Conservation (phyloP, 2,329 filamentous ascomycete genomes). For the Biscogniauxia mediterranea region DNA sequence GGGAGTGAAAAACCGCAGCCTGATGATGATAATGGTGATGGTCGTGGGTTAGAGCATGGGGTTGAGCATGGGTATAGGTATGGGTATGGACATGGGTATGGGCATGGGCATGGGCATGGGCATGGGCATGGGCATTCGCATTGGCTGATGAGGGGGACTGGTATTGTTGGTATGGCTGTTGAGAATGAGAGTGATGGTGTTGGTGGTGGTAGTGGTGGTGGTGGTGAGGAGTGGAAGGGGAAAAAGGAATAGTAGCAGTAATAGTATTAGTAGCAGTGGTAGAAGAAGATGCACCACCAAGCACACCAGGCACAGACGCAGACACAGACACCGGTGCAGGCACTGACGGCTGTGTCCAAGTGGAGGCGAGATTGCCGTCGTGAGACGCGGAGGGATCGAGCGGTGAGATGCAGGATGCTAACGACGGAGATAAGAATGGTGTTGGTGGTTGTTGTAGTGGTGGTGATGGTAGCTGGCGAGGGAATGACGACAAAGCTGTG, state of each 20-base stretch:
- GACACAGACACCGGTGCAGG: too few relatives aligned
- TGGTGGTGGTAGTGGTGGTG: neutral
- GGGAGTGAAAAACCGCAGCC: neutral
- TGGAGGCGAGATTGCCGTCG: too few relatives aligned
- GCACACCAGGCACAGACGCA: too few relatives aligned
- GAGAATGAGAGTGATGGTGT: conserved; percentile 1
- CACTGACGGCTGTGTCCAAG: too few relatives aligned
- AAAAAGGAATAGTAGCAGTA: neutral
- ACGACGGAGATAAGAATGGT: neutral
- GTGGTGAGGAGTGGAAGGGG: neutral
- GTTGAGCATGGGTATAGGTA: neutral
- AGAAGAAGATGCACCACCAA: neutral
- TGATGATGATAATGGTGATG: neutral
- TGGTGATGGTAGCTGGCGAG: neutral
- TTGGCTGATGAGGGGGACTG: neutral
- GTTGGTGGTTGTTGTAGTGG: too few relatives aligned
- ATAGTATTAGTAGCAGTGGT: neutral
- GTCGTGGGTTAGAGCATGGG: conserved; percentile 1
- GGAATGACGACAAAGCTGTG: neutral
- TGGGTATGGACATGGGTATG: neutral
- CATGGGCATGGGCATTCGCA: neutral
- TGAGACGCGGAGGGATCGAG: neutral
- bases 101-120: neutral
- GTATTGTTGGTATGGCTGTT: neutral
- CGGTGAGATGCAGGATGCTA: neutral